Conservation (phyloP, 164 flowering plant species). For the Berberis thunbergii region DNA sequence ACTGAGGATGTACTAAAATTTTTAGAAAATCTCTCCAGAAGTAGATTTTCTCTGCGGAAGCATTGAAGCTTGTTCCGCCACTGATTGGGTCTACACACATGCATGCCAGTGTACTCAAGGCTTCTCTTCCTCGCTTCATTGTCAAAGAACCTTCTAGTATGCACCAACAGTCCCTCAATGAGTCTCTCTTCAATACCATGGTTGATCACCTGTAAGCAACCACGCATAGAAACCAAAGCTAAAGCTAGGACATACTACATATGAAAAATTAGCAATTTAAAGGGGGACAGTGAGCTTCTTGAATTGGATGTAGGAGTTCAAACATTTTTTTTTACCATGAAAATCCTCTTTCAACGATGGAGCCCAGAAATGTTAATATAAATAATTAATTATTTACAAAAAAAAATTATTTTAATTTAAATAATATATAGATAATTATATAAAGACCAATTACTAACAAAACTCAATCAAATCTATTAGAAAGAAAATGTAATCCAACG, state of each 20-base stretch:
- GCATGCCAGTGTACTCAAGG: constrained; percentile 22
- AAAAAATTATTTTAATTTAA: too few species aligned
- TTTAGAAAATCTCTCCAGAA: constrained; percentile 75
- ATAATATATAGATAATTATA: too few species aligned
- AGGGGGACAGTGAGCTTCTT: not conserved
- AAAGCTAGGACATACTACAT: too few species aligned
- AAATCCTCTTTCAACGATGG: constrained; percentile 63
- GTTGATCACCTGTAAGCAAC: constrained; percentile 40
- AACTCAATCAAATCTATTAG: too few species aligned
- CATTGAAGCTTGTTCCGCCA: constrained; percentile 62
- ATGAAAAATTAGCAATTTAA: not conserved
- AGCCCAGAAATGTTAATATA: constrained; percentile 27
- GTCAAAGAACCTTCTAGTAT: constrained; percentile 36
- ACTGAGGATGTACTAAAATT: constrained; percentile 50
- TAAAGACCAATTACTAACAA: too few species aligned
- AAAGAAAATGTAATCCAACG: too few species aligned
- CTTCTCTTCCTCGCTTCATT: constrained; percentile 57
- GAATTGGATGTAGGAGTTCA: not conserved
- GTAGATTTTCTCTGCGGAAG: too few species aligned
- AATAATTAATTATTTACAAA: too few species aligned
- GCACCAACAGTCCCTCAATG: constrained; percentile 26
- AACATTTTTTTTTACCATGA: constrained; percentile 10
- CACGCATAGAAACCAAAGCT: too few species aligned
- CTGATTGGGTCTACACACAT: constrained; percentile 43
- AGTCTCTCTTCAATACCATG: constrained; percentile 54